A percentile compares a stretch with the other conserved stretches of the same genome.
These are phyloP conservation scores for Eutrema heterophyllum DNA, from an alignment of 345 rosid species.

Conservation along the genomic window DNA sequence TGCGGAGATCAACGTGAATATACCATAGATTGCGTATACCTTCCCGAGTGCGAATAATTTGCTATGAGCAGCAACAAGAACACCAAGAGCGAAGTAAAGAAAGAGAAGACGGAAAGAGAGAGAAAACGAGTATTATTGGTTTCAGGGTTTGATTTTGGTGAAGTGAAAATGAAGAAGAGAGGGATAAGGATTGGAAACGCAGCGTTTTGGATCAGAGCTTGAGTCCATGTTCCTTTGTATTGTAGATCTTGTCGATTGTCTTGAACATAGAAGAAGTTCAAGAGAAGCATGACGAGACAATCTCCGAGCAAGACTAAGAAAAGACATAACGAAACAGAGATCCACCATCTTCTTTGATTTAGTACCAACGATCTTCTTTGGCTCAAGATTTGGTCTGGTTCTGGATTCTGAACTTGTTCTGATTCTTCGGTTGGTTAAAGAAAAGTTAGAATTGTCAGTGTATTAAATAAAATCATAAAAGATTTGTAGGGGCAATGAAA, in stretches of 20 bases:
- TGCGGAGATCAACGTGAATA: conserved; percentile 24
- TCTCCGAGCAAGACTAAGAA: conserved; percentile 15
- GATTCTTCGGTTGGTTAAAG: too few species aligned
- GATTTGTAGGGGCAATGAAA: background rate
- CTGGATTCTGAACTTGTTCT: conserved; percentile 15
- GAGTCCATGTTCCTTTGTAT: conserved; percentile 26
- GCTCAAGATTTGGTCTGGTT: conserved; percentile 21
- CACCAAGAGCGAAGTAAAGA: conserved; percentile 31
- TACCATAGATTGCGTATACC: conserved; percentile 25
- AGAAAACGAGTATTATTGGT: background rate
- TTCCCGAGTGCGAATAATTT: conserved; percentile 23
- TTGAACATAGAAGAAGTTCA: conserved; percentile 18
- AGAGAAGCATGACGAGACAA: conserved; percentile 18
- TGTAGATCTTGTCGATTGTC: conserved; percentile 5
- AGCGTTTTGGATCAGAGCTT: conserved; percentile 22
- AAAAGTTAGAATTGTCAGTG: too few species aligned
- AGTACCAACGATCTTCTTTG: conserved; percentile 1
- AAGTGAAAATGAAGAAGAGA: conserved; percentile 16
- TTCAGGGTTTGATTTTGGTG: conserved; percentile 10
- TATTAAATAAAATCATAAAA: too few species aligned
- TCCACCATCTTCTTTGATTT: conserved; percentile 20
- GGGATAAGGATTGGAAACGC: conserved; percentile 26
- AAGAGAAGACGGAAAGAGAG: background rate
- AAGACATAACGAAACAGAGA: conserved; percentile 10
- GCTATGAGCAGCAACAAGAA: conserved; percentile 31